phyloP scores from a whole-genome alignment of 208 protist species.

The Herpetomonas samuelpessoai region DNA sequence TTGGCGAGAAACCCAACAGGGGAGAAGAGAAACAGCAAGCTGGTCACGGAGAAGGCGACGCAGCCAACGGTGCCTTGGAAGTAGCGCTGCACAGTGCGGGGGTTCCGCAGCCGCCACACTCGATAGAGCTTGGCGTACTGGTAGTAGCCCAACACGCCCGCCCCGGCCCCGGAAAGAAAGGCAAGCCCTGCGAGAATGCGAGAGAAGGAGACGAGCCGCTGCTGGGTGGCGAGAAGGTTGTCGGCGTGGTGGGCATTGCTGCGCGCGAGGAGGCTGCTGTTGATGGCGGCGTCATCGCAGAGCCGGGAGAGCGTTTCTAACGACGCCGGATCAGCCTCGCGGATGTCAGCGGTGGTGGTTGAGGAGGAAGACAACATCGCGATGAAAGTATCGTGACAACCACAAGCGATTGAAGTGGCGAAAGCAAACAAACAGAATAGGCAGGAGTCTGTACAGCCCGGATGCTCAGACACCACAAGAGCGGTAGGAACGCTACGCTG shows the following conservation, averaged over 20 bases:
- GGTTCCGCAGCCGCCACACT: slow-evolving; percentile 53
- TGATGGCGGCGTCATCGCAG: slow-evolving; percentile 27
- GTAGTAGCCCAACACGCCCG: slow-evolving; percentile 30
- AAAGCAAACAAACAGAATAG: too few species aligned
- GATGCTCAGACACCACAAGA: too few species aligned
- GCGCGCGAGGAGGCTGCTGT: slow-evolving; percentile 51
- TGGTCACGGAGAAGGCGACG: slow-evolving; percentile 10
- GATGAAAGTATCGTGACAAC: too few species aligned
- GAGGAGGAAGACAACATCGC: background rate
- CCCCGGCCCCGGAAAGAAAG: slow-evolving; percentile 13
- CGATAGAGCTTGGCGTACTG: slow-evolving; percentile 40
- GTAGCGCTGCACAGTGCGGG: slow-evolving; percentile 21
- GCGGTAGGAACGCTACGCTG: too few species aligned
- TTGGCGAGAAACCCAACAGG: slow-evolving; percentile 27
- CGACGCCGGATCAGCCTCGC: background rate
- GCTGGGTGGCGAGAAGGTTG: slow-evolving; percentile 11
- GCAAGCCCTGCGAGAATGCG: slow-evolving; percentile 12
- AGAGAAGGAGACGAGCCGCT: slow-evolving; percentile 16
- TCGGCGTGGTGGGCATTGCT: slow-evolving; percentile 26
- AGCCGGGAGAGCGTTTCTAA: background rate
- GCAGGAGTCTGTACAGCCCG: too few species aligned
- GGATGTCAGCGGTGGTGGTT: background rate
- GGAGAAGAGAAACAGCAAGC: slow-evolving; percentile 37
- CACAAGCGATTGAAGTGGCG: too few species aligned
- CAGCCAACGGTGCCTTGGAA: slow-evolving; percentile 9